Percentiles rank a stretch among this genome's conserved stretches.
These are phyloP conservation scores for Magnusiomyces sp. DNA, from an alignment of 1,139 yeast species.

Conservation along the genomic window DNA sequence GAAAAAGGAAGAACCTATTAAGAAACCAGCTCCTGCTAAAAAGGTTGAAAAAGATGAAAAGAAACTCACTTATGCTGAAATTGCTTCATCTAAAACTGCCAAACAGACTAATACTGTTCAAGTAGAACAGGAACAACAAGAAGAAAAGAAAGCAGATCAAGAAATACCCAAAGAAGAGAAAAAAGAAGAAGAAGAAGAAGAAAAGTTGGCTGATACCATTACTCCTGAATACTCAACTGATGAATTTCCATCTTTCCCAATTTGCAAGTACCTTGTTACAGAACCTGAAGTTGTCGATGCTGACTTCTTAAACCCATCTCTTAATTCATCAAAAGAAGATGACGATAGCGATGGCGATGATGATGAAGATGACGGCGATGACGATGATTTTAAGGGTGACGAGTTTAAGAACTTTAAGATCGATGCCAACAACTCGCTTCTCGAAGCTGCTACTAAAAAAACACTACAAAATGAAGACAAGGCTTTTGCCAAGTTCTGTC, in stretches of 20 bases:
- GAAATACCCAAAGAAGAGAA: background rate
- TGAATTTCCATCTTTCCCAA: too few species aligned
- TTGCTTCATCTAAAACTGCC: too few species aligned
- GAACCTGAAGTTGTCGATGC: too few species aligned
- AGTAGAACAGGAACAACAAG: too few species aligned
- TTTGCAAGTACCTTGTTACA: too few species aligned
- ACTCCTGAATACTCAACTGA: too few species aligned
- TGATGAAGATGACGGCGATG: slow-evolving; percentile 24
- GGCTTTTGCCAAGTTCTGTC: slow-evolving; percentile 69
- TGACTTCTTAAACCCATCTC: too few species aligned
- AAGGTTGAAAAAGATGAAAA: background rate
- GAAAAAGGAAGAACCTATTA: background rate
- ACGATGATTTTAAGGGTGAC: slow-evolving; percentile 12
- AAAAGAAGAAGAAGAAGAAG: slow-evolving; percentile 3
- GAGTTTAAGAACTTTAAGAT: background rate
- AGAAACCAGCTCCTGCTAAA: background rate
- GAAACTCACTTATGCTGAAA: background rate
- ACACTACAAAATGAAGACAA: slow-evolving; percentile 40
- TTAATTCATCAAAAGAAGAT: too few species aligned
- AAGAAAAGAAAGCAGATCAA: background rate
- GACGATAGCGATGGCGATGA: slow-evolving; percentile 28
- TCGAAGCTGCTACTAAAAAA: slow-evolving; percentile 16
- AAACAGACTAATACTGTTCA: too few species aligned
- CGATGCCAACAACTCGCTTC: background rate
- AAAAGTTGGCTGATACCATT: background rate